These are phyloP conservation scores for Hordeum pubiflorum DNA, from an alignment of 202 grass and related monocot genomes.

Conservation along the genomic window DNA sequence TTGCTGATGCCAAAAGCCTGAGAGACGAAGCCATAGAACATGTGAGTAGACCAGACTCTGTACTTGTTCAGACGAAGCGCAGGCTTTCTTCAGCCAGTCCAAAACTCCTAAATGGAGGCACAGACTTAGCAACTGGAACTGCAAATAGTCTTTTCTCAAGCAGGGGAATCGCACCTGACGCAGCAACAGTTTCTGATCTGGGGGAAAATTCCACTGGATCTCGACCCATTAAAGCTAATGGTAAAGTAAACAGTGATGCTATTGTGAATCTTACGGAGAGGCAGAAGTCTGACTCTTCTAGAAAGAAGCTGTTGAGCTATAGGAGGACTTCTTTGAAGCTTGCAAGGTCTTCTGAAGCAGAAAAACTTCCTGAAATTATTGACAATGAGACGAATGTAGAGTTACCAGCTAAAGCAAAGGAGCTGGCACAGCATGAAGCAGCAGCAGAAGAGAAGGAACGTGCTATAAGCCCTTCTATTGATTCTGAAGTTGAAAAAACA, in stretches of 20 bases:
- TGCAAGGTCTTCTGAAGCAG: conserved; percentile 32
- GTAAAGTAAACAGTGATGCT: background rate
- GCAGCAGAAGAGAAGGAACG: background rate
- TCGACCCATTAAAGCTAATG: background rate
- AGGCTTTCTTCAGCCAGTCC: conserved; percentile 20
- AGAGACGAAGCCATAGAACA: conserved; percentile 10
- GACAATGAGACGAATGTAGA: conserved; percentile 1
- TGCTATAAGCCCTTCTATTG: conserved; percentile 2
- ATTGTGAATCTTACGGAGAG: conserved; percentile 1
- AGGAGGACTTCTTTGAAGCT: conserved; percentile 50
- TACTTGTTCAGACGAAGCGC: conserved; percentile 25
- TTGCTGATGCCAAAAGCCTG: conserved; percentile 2
- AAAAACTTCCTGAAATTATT: conserved; percentile 35
- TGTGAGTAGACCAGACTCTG: background rate
- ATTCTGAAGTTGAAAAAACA: conserved; percentile 22
- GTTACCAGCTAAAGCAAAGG: conserved; percentile 7
- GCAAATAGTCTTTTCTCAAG: conserved; percentile 14
- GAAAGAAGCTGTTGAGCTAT: conserved; percentile 24
- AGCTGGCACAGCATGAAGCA: background rate
- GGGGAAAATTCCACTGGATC: conserved; percentile 4
- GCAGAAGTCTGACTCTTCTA: conserved; percentile 9
- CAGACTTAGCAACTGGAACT: conserved; percentile 14
- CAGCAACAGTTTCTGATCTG: conserved; percentile 1
- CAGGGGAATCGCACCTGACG: conserved; percentile 22
- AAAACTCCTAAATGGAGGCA: background rate